Evolutionary conservation across 768 basidiomycete species (phyloP), one percentile per base, ranked within the genome.

Genomic region (Hericium coralloides): DNA sequence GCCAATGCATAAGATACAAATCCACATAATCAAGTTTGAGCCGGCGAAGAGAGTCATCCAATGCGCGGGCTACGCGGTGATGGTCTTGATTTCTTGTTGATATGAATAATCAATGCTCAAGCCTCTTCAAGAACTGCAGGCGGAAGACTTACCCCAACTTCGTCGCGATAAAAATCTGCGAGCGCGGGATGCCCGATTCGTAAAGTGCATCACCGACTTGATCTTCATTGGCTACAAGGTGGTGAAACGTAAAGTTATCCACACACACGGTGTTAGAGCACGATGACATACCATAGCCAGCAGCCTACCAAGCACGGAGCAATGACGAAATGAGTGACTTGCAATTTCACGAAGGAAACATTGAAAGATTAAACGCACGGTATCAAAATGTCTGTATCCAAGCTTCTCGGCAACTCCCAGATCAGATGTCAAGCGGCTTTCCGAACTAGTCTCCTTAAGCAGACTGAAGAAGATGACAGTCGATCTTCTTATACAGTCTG

Each of bases 141-240:
- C 3, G 26, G 31, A 6, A 8, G 12, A 61, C 69, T 38, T 54
- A 75, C 74, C 68, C 64, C 36, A 80, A 66, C 60, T 82, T 82
- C 17, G 80, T 81, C 6, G 78, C 79, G 12, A 82, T 60, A 64
- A 74, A 81, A 39, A 81, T 67, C 31, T 77, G 70, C 22, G 65
- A 66, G 45, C 78, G 71, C 4, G 77, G 73, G n/a, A 79, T 67
- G 1, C 71, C 72, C 23, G 75, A 77, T 18, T 71, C 76, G 12
- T 73, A 67, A 45, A 83, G 72, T 2, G 75, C 79, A 31, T 64
- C 62, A 5, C 80, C 77, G 22, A 80, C 79, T 12, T 65, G 59
- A 59, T 72, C 64, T 63, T 82, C 81, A 56, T 77, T 82, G 1
- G 65, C 76, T 55, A 25, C 25, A n/a, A 47, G n/a, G 3, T 4